These are phyloP conservation scores for Bonia amplexicaulis DNA, from an alignment of 176 grass and related monocot genomes.

Conservation along the genomic window DNA sequence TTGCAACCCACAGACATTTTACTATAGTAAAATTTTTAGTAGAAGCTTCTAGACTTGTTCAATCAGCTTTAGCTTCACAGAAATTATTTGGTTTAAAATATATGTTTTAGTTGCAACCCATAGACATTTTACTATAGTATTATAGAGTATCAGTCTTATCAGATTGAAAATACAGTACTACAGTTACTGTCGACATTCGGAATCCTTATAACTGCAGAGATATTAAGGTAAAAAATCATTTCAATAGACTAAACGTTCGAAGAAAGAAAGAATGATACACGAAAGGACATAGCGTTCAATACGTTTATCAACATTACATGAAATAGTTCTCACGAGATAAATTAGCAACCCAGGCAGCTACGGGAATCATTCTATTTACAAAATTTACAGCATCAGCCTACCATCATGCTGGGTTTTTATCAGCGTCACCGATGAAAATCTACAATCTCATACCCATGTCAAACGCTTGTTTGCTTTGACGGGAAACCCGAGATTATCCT, in stretches of 20 bases:
- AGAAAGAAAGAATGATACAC: neutral
- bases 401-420: conserved; percentile 15
- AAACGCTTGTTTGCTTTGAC: conserved; percentile 18
- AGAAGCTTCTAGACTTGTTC: too few species aligned
- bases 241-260: neutral
- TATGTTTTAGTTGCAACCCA: too few species aligned
- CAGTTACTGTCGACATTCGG: too few species aligned
- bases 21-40: too few species aligned
- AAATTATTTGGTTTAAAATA: too few species aligned
- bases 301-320: conserved; percentile 21
- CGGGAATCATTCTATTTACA: conserved; percentile 44
- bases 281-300: neutral
- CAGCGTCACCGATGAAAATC: conserved; percentile 16
- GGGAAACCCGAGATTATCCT: conserved; percentile 29
- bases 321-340: conserved; percentile 7
- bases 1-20: too few species aligned
- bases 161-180: too few species aligned
- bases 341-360: conserved; percentile 29
- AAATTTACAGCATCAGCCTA: conserved; percentile 40
- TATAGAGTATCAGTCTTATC: too few species aligned
- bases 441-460: conserved; percentile 6
- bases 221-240: too few species aligned
- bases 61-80: too few species aligned
- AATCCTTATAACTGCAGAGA: too few species aligned
- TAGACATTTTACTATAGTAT: too few species aligned